phyloP scores from a whole-genome alignment of 371 early-diverging fungal genomes.

The Mucor mucedo region DNA sequence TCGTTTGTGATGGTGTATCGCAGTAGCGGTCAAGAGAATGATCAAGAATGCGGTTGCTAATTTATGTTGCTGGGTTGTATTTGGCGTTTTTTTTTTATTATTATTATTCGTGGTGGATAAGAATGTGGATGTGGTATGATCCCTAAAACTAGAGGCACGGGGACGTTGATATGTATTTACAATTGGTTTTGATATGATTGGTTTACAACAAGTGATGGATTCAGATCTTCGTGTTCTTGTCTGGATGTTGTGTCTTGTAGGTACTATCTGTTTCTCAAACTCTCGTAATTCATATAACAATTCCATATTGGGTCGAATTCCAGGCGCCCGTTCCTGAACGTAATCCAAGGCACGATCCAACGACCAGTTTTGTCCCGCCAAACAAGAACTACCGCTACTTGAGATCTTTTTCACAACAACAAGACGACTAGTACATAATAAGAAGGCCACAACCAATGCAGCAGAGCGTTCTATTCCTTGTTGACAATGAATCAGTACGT shows the following conservation, averaged over 20 bases:
- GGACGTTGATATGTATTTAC: conserved; percentile 1
- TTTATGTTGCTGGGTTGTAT: not conserved
- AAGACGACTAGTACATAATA: conserved; percentile 25
- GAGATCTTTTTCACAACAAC: no score
- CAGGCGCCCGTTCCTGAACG: conserved; percentile 36
- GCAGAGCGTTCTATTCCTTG: conserved; percentile 44
- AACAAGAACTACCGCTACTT: not conserved
- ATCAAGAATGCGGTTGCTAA: conserved; percentile 3
- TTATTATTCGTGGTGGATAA: not conserved
- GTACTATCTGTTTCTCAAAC: conserved; percentile 23
- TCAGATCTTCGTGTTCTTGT: conserved; percentile 11
- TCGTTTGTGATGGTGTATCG: not conserved
- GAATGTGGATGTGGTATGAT: conserved; percentile 1
- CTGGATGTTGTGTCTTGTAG: conserved; percentile 4
- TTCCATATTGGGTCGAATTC: conserved; percentile 41
- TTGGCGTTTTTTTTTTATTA: not conserved
- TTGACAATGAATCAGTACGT: conserved; percentile 34
- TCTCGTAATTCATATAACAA: conserved; percentile 41
- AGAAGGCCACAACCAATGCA: conserved; percentile 35
- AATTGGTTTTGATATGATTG: not conserved
- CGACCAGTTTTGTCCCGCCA: conserved; percentile 20
- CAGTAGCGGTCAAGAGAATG: not conserved
- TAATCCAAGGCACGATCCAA: conserved; percentile 28
- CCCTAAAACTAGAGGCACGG: conserved; percentile 9
- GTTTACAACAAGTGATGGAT: conserved; percentile 9